Conservation (phyloP, 208 protist genomes). For the Crithidia sp. region DNA sequence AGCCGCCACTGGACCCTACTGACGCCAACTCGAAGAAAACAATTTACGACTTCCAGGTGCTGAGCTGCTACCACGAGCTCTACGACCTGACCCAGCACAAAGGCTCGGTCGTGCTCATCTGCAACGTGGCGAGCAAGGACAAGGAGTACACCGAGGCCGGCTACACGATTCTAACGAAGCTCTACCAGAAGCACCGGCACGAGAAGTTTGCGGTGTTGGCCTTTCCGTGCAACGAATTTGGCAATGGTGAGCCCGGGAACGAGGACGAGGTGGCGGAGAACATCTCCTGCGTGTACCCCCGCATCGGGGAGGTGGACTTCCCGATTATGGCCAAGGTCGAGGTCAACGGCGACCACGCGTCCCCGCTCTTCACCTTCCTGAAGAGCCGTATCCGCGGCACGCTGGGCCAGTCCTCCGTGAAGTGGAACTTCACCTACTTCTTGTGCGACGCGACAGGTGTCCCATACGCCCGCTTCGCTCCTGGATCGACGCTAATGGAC, state of each 20-base stretch:
- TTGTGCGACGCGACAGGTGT: slow-evolving; percentile 67
- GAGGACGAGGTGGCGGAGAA: slow-evolving; percentile 80
- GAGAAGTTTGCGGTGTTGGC: slow-evolving; percentile 81
- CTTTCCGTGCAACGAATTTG: slow-evolving; percentile 94
- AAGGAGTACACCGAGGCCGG: slow-evolving; percentile 77
- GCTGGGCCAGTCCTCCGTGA: slow-evolving; percentile 65
- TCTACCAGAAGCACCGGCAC: slow-evolving; percentile 78
- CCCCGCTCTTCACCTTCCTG: slow-evolving; percentile 77
- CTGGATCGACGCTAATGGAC: slow-evolving; percentile 46
- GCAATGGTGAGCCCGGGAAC: slow-evolving; percentile 77
- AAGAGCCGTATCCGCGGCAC: slow-evolving; percentile 67
- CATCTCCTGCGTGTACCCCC: slow-evolving; percentile 55
- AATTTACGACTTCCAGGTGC: slow-evolving; percentile 76
- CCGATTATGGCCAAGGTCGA: slow-evolving; percentile 89
- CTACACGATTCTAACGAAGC: slow-evolving; percentile 64
- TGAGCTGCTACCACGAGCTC: slow-evolving; percentile 59
- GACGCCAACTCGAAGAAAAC: slow-evolving; percentile 30
- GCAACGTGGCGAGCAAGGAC: slow-evolving; percentile 91
- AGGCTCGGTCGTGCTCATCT: slow-evolving; percentile 84
- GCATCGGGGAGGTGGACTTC: slow-evolving; percentile 52
- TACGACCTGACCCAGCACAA: slow-evolving; percentile 84
- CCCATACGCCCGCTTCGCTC: slow-evolving; percentile 61
- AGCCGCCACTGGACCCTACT: slow-evolving; percentile 6
- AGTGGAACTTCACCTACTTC: slow-evolving; percentile 95
- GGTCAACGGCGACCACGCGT: slow-evolving; percentile 82